phyloP scores from a whole-genome alignment of 345 rosid species.

The Trapa bicornis region DNA sequence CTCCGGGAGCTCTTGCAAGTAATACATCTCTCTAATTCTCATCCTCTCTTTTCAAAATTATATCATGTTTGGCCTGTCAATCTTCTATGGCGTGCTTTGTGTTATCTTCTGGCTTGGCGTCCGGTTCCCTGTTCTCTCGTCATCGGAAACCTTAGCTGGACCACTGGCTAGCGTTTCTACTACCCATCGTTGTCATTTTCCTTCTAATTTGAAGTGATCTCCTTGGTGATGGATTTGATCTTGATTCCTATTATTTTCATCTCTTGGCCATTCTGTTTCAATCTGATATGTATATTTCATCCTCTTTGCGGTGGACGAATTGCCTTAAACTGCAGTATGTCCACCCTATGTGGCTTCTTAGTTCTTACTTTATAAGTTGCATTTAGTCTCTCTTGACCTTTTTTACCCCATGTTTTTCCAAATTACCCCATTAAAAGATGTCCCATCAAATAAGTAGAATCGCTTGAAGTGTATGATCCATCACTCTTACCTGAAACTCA shows the following conservation, averaged over 20 bases:
- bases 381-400: no score
- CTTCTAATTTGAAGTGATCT: not conserved
- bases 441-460: no score
- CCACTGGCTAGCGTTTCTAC: not conserved
- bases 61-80: not conserved
- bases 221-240: not conserved
- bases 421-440: no score
- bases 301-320: not conserved
- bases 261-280: not conserved
- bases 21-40: constrained; percentile 8
- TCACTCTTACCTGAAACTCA: no score
- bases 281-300: not conserved
- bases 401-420: no score
- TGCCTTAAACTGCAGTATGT: not conserved
- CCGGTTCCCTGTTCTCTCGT: not conserved
- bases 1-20: constrained; percentile 53
- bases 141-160: constrained; percentile 4
- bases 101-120: not conserved
- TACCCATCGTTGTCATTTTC: not conserved
- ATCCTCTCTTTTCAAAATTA: not conserved
- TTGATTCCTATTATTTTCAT: not conserved
- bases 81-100: not conserved
- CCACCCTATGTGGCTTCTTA: no score
- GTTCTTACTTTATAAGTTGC: no score
- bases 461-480: no score